phyloP scores from a whole-genome alignment of 2,329 filamentous ascomycete genomes.

The Fusarium temperatum region DNA sequence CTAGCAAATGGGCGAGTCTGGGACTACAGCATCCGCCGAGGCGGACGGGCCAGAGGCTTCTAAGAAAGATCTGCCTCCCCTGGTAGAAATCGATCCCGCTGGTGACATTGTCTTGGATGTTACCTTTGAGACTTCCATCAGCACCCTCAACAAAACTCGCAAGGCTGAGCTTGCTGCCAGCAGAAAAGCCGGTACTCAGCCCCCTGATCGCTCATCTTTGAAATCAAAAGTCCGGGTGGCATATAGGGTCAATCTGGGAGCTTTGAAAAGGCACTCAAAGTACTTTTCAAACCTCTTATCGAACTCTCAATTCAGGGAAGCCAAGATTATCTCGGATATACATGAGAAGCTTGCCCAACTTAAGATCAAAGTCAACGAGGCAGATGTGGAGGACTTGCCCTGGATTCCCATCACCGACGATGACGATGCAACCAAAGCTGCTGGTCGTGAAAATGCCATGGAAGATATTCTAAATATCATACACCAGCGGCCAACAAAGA shows the following conservation, averaged over 20 bases:
- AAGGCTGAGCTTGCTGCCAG: constrained; percentile 49
- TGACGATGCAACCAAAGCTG: constrained; percentile 70
- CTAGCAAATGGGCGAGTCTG: constrained; percentile 46
- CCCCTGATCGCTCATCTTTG: constrained; percentile 42
- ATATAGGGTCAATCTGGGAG: constrained; percentile 68
- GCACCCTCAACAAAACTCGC: constrained; percentile 57
- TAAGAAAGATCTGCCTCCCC: constrained; percentile 43
- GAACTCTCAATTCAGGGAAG: constrained; percentile 71
- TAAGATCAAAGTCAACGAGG: constrained; percentile 59
- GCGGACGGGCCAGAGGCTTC: constrained; percentile 42
- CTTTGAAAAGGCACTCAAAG: constrained; percentile 68
- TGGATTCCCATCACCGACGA: constrained; percentile 72
- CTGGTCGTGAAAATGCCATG: constrained; percentile 69
- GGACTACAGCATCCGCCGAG: constrained; percentile 44
- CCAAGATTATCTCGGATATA: constrained; percentile 60
- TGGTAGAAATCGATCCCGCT: constrained; percentile 61
- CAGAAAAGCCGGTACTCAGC: constrained; percentile 42
- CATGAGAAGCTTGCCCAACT: constrained; percentile 60
- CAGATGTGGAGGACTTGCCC: constrained; percentile 64
- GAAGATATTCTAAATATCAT: constrained; percentile 74
- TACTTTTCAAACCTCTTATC: constrained; percentile 76
- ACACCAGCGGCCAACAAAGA: constrained; percentile 62
- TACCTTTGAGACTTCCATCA: constrained; percentile 67
- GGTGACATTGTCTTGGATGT: constrained; percentile 75
- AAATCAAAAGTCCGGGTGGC: constrained; percentile 53